Percentiles rank a stretch among this genome's conserved stretches.
Evolutionary conservation across 2,329 filamentous ascomycete genomes (phyloP).

Genomic region (Helicocarpus griseus): DNA sequence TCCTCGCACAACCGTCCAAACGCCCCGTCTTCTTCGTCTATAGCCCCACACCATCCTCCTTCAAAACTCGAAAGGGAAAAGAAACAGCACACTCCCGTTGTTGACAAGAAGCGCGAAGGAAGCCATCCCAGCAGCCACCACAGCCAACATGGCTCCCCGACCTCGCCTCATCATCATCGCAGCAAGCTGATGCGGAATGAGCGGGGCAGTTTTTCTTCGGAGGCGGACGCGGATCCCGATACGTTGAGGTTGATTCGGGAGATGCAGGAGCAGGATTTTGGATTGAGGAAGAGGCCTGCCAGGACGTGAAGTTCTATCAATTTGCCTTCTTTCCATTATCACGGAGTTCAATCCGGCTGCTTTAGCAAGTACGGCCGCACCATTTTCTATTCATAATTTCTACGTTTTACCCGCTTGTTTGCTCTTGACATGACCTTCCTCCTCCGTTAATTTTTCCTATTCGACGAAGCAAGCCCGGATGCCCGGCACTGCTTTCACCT

Average conservation of each 20-base stretch:
- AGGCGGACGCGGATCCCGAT: conserved; percentile 31
- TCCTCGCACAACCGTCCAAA: conserved; percentile 7
- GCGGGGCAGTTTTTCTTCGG: conserved; percentile 16
- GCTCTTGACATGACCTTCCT: not conserved
- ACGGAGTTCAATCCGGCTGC: not conserved
- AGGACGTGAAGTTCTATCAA: conserved; percentile 5
- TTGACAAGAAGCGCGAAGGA: conserved; percentile 40
- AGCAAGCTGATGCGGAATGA: conserved; percentile 16
- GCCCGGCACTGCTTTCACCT: no score
- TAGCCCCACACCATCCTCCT: conserved; percentile 12
- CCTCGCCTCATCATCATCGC: conserved; percentile 16
- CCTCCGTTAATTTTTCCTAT: no score
- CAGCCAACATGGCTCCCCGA: conserved; percentile 17
- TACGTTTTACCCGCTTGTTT: not conserved
- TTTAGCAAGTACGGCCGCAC: no score
- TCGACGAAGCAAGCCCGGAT: no score
- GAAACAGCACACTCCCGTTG: conserved; percentile 16
- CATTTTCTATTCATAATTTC: no score
- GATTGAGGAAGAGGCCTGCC: conserved; percentile 28
- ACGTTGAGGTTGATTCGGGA: conserved; percentile 36
- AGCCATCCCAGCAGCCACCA: conserved; percentile 40
- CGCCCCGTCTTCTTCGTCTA: conserved; percentile 12
- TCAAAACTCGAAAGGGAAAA: conserved; percentile 14
- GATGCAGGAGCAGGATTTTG: conserved; percentile 37
- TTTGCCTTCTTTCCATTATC: not conserved